Percentiles rank a stretch among this genome's conserved stretches.
Conservation (phyloP, 495 filamentous ascomycete species). For the Penicillium dipodomyicola region DNA sequence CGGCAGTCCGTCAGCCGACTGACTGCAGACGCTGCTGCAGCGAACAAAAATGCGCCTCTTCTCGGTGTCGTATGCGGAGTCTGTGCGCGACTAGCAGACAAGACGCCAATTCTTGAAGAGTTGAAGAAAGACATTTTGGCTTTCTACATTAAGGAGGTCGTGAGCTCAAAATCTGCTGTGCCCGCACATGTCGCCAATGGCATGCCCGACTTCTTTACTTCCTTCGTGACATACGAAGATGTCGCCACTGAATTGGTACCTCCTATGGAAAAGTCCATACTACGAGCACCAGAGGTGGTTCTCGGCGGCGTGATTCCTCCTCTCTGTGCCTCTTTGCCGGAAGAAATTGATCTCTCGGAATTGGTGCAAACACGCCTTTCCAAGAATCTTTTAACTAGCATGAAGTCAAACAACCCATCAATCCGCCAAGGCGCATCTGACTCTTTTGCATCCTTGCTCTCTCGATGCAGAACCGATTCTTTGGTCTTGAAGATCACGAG, state of each 20-base stretch:
- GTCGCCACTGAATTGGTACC: conserved; percentile 73
- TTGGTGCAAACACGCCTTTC: conserved; percentile 65
- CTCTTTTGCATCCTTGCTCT: conserved; percentile 65
- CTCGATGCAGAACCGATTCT: conserved; percentile 53
- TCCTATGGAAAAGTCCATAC: conserved; percentile 78
- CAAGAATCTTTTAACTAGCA: conserved; percentile 80
- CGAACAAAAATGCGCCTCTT: conserved; percentile 66
- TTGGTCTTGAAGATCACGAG: conserved; percentile 63
- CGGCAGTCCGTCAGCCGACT: conserved; percentile 62
- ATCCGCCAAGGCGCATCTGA: conserved; percentile 73
- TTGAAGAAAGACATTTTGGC: conserved; percentile 68
- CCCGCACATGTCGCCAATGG: conserved; percentile 69
- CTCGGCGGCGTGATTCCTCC: conserved; percentile 70
- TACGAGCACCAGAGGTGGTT: conserved; percentile 87
- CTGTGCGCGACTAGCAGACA: conserved; percentile 61
- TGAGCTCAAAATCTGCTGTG: conserved; percentile 71
- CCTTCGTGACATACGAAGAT: conserved; percentile 73
- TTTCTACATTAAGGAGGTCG: conserved; percentile 81
- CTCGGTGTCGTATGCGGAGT: conserved; percentile 86
- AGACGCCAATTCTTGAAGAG: conserved; percentile 56
- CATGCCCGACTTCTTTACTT: conserved; percentile 77
- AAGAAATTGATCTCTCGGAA: conserved; percentile 71
- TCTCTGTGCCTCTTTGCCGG: conserved; percentile 65
- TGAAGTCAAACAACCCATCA: conserved; percentile 79
- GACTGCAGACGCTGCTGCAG: conserved; percentile 57